phyloP scores from a whole-genome alignment of 306 rosid genomes.

The Lotus japonicus region DNA sequence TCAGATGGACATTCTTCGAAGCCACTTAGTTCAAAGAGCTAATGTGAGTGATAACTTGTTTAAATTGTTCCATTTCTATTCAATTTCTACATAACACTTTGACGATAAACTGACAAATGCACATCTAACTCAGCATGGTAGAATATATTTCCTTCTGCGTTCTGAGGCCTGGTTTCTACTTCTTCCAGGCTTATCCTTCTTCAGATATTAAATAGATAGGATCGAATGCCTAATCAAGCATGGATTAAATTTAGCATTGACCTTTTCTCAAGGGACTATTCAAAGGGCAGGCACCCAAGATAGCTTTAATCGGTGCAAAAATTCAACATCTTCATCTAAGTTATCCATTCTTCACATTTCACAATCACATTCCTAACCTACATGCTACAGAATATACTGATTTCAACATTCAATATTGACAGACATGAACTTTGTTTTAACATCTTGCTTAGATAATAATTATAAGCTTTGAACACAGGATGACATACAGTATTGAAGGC shows the following conservation, averaged over 20 bases:
- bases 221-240: conserved; percentile 3
- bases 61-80: background rate
- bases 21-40: background rate
- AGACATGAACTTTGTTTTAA: background rate
- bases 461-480: background rate
- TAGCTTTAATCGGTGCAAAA: background rate
- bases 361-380: conserved; percentile 2
- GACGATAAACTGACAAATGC: background rate
- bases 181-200: background rate
- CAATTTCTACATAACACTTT: background rate
- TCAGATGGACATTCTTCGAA: conserved; percentile 6
- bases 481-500: background rate
- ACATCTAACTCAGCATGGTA: background rate
- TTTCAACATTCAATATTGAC: conserved; percentile 1
- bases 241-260: background rate
- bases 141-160: background rate
- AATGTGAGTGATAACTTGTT: background rate
- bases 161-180: background rate
- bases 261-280: conserved; percentile 13
- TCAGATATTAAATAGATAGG: background rate
- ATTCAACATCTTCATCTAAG: background rate
- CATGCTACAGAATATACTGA: background rate
- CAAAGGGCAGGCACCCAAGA: background rate
- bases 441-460: background rate
- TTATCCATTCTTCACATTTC: background rate